These are phyloP conservation scores for Catenaria anguillulae DNA, from an alignment of 371 early-diverging fungal genomes.

Conservation along the genomic window DNA sequence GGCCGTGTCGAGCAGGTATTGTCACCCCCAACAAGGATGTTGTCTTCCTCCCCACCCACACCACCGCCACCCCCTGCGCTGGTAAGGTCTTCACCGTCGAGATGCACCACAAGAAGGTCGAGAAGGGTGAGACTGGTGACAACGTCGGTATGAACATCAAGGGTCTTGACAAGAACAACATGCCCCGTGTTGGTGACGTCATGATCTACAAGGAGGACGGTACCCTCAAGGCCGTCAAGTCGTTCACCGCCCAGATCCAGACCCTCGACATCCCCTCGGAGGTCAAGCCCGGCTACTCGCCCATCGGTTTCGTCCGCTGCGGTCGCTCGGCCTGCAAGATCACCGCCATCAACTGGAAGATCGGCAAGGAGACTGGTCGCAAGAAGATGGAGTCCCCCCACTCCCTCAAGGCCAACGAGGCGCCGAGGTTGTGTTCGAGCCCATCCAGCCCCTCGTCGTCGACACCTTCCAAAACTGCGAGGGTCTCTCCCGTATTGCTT, in stretches of 20 bases:
- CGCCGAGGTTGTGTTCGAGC: slow-evolving; percentile 87
- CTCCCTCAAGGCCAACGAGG: slow-evolving; percentile 87
- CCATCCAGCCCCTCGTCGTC: slow-evolving; percentile 93
- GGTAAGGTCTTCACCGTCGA: slow-evolving; percentile 81
- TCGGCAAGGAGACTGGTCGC: slow-evolving; percentile 92
- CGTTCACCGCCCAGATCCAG: slow-evolving; percentile 90
- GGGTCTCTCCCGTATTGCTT: slow-evolving; percentile 13
- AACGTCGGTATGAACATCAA: slow-evolving; percentile 97
- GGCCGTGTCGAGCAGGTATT: slow-evolving; percentile 93
- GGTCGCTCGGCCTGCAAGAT: slow-evolving; percentile 96
- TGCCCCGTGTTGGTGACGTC: slow-evolving; percentile 85
- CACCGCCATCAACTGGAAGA: slow-evolving; percentile 80
- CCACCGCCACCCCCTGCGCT: slow-evolving; percentile 56
- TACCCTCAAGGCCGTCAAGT: slow-evolving; percentile 84
- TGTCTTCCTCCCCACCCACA: slow-evolving; percentile 61
- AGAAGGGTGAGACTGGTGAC: slow-evolving; percentile 91
- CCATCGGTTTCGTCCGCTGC: slow-evolving; percentile 46
- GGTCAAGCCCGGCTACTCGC: slow-evolving; percentile 45
- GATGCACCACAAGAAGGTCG: slow-evolving; percentile 93
- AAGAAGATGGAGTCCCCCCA: slow-evolving; percentile 74
- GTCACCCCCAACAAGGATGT: slow-evolving; percentile 90
- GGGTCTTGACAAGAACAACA: slow-evolving; percentile 92
- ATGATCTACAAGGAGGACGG: slow-evolving; percentile 80
- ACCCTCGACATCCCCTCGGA: slow-evolving; percentile 95
- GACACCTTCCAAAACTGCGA: slow-evolving; percentile 51